phyloP scores from a whole-genome alignment of 2,329 filamentous ascomycete genomes.

The Aspergillus texensis region DNA sequence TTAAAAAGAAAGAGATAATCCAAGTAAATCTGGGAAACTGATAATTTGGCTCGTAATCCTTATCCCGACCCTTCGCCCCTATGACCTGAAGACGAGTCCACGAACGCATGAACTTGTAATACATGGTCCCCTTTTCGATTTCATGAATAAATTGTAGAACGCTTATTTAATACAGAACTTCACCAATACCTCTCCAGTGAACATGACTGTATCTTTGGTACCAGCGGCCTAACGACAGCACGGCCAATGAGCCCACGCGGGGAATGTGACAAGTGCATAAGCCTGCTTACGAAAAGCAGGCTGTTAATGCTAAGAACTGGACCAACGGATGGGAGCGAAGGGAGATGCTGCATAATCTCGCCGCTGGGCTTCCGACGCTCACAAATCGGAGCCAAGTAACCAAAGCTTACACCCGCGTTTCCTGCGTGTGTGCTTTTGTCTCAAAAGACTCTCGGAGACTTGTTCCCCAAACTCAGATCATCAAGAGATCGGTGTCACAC shows the following conservation, averaged over 20 bases:
- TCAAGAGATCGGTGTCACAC: slow-evolving; percentile 37
- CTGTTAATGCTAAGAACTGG: background rate
- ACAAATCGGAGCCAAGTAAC: background rate
- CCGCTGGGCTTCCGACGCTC: background rate
- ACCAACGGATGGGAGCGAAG: background rate
- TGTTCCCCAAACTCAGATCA: background rate
- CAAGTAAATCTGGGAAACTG: slow-evolving; percentile 10
- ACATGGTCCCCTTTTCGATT: background rate
- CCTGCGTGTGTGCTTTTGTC: background rate
- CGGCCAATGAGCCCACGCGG: background rate
- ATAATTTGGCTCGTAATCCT: slow-evolving; percentile 1
- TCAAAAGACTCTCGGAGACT: background rate
- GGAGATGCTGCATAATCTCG: background rate
- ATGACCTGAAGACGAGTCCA: background rate
- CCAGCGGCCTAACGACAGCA: background rate
- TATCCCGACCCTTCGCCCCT: background rate
- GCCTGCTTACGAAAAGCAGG: background rate
- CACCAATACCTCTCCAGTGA: background rate
- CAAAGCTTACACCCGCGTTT: background rate
- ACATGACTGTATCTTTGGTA: background rate
- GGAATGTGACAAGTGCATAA: background rate
- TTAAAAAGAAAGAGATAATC: slow-evolving; percentile 16
- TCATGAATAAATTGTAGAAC: slow-evolving; percentile 1
- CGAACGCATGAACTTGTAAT: background rate
- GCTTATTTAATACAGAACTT: background rate